A percentile compares a stretch with the other conserved stretches of the same genome.
Evolutionary conservation across 1,139 yeast genomes (phyloP).

Genomic region (Yamadazyma jaroonii): DNA sequence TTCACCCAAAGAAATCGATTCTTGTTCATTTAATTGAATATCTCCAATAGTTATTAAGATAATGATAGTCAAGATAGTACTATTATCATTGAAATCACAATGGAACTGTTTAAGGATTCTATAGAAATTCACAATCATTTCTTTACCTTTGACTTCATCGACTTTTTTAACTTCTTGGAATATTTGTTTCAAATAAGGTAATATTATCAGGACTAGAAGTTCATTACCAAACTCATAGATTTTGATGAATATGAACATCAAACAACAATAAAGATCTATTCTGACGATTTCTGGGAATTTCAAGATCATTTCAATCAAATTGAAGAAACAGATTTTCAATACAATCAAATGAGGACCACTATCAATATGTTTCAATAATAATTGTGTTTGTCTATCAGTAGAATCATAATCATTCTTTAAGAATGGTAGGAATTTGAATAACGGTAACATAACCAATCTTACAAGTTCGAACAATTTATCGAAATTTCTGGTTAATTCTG

Average conservation of each 20-base stretch:
- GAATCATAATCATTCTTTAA: constrained; percentile 46
- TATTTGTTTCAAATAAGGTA: constrained; percentile 59
- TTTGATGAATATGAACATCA: constrained; percentile 61
- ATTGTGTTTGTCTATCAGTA: constrained; percentile 29
- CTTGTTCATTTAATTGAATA: constrained; percentile 34
- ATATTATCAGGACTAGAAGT: constrained; percentile 45
- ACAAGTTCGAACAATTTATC: constrained; percentile 81
- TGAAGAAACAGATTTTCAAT: constrained; percentile 53
- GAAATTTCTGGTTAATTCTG: constrained; percentile 50
- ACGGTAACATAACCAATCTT: constrained; percentile 66
- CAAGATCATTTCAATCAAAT: constrained; percentile 59
- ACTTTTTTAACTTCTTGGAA: constrained; percentile 28
- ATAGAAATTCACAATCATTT: constrained; percentile 37
- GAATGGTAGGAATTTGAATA: constrained; percentile 60
- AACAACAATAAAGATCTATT: constrained; percentile 67
- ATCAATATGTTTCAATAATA: constrained; percentile 31
- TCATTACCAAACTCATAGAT: constrained; percentile 52
- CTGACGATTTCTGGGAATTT: constrained; percentile 66
- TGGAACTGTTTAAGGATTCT: constrained; percentile 21
- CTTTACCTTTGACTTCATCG: constrained; percentile 15
- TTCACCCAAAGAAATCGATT: constrained; percentile 25
- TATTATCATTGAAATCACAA: constrained; percentile 29
- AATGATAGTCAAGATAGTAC: constrained; percentile 55
- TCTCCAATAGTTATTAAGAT: constrained; percentile 58
- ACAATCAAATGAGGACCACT: constrained; percentile 35